phyloP scores from a whole-genome alignment of 805 yeast species.

The Wickerhamomyces chaumierensis region DNA sequence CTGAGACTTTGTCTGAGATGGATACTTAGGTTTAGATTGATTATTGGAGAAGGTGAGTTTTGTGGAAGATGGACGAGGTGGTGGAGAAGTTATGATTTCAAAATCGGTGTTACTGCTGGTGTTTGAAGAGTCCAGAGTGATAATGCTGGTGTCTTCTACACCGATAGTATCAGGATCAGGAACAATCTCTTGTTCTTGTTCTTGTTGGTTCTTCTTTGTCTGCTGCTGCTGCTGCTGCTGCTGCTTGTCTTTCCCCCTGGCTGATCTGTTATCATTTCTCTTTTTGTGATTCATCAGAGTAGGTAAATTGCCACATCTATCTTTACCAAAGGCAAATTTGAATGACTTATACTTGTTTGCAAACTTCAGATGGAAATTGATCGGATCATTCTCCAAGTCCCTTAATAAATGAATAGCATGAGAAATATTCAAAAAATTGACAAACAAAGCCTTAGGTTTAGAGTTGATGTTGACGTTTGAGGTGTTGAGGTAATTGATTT shows the following conservation, averaged over 20 bases:
- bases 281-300: too few species aligned
- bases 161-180: too few species aligned
- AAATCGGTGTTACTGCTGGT: too few species aligned
- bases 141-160: too few species aligned
- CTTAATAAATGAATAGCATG: constrained; percentile 58
- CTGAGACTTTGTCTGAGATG: too few species aligned
- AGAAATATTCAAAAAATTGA: constrained; percentile 53
- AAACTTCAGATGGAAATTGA: constrained; percentile 27
- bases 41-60: too few species aligned
- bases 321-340: constrained; percentile 63
- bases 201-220: background rate
- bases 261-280: too few species aligned
- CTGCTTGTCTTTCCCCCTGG: too few species aligned
- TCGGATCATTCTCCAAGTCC: constrained; percentile 29
- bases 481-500: constrained; percentile 51
- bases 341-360: constrained; percentile 37
- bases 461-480: background rate
- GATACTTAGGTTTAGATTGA: too few species aligned
- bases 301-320: constrained; percentile 70
- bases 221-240: background rate
- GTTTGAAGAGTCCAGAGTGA: too few species aligned
- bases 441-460: constrained; percentile 63
- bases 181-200: background rate
- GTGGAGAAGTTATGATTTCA: too few species aligned
- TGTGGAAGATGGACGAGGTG: too few species aligned